Evolutionary conservation across 2,329 filamentous ascomycete species (phyloP).

Genomic region (Hypoxylon sp.): DNA sequence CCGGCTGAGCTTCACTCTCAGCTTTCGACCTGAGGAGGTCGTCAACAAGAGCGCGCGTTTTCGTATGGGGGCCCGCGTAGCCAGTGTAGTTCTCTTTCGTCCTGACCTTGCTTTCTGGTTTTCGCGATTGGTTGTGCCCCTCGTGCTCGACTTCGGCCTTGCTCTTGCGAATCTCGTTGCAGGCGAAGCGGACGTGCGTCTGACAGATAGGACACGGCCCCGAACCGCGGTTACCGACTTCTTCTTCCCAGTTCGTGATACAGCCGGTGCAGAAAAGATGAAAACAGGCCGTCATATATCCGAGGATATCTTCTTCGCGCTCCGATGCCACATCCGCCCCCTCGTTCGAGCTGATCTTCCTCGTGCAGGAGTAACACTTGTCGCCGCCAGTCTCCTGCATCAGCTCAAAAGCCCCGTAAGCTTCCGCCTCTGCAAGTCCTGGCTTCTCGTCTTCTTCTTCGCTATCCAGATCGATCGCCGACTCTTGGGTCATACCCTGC

Average conservation of each 20-base stretch:
- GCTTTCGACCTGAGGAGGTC: constrained; percentile 72
- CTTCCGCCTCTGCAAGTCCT: constrained; percentile 71
- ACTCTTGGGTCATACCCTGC: constrained; percentile 81
- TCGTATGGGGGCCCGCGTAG: constrained; percentile 89
- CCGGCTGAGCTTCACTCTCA: constrained; percentile 66
- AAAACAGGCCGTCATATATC: constrained; percentile 85
- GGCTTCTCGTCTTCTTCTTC: constrained; percentile 69
- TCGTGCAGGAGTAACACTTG: constrained; percentile 73
- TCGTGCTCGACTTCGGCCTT: constrained; percentile 66
- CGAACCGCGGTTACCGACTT: constrained; percentile 56
- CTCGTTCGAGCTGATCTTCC: constrained; percentile 63
- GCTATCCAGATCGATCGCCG: constrained; percentile 88
- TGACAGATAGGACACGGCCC: constrained; percentile 75
- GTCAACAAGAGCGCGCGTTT: constrained; percentile 83
- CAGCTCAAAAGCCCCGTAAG: constrained; percentile 84
- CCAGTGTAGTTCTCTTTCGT: constrained; percentile 66
- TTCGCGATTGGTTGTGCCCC: constrained; percentile 54
- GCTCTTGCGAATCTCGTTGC: constrained; percentile 73
- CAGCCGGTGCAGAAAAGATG: constrained; percentile 84
- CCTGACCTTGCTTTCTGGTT: constrained; percentile 42
- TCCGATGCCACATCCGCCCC: constrained; percentile 67
- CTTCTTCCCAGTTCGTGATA: constrained; percentile 65
- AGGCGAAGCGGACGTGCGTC: constrained; percentile 66
- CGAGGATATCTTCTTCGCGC: constrained; percentile 70
- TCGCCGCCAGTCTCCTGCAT: constrained; percentile 85